Conservation (phyloP, 208 protist genomes). For the Crithidia bombi region DNA sequence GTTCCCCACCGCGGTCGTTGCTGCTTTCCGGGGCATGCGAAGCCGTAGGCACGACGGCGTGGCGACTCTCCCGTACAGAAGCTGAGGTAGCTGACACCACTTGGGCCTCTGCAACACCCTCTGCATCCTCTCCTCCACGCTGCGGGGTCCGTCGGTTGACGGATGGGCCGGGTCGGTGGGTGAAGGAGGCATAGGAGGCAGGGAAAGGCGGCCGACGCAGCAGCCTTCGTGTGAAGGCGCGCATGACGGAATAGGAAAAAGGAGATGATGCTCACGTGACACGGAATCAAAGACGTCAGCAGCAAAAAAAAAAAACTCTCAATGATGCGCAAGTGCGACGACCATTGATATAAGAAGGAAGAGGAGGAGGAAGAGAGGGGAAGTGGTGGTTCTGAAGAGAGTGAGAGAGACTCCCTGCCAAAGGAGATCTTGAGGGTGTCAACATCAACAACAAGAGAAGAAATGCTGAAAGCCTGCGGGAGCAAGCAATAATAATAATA, state of each 20-base stretch:
- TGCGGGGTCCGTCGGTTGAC: background rate
- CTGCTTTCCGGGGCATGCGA: background rate
- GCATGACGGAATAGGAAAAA: background rate
- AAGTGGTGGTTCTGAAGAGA: too few relatives aligned
- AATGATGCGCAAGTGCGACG: too few relatives aligned
- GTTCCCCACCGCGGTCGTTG: too few relatives aligned
- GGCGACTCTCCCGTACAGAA: background rate
- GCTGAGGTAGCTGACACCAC: slow-evolving; percentile 1
- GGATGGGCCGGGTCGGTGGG: background rate
- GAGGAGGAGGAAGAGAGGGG: too few relatives aligned
- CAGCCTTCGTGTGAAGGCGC: slow-evolving; percentile 6
- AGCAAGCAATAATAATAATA: too few relatives aligned
- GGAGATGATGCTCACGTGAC: background rate
- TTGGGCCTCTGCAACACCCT: slow-evolving; percentile 1
- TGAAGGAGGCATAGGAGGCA: background rate
- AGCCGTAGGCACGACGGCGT: background rate
- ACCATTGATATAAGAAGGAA: too few relatives aligned
- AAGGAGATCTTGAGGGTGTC: too few relatives aligned
- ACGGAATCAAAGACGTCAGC: background rate
- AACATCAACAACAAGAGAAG: too few relatives aligned
- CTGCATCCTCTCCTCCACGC: too few relatives aligned
- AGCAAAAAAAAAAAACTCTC: background rate
- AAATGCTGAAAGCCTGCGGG: too few relatives aligned
- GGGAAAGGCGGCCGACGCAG: background rate
- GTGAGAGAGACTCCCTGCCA: too few relatives aligned